A percentile compares a stretch with the other conserved stretches of the same genome.
These are phyloP conservation scores for Chrysanthemum seticuspe DNA, from an alignment of 129 eudicot species.

Conservation along the genomic window DNA sequence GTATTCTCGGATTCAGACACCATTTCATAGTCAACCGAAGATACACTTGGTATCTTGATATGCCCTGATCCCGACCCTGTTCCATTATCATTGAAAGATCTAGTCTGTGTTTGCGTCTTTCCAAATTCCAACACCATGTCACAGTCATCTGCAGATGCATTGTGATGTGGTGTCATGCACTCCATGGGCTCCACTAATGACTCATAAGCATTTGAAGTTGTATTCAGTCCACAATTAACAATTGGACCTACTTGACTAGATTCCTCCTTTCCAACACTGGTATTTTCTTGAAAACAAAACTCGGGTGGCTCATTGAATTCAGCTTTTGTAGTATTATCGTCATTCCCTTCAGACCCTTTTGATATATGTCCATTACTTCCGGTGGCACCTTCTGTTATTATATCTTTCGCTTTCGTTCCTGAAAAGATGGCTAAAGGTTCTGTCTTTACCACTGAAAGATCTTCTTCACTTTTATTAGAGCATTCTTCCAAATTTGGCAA, in stretches of 20 bases:
- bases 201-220: constrained; percentile 21
- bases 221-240: constrained; percentile 21
- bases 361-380: not conserved
- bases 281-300: constrained; percentile 23
- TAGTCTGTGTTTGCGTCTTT: not conserved
- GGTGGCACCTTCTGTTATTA: not conserved
- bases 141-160: not conserved
- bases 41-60: constrained; percentile 14
- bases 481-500: constrained; percentile 26
- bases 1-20: not conserved
- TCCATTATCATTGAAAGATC: constrained; percentile 12
- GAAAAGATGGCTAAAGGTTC: not conserved
- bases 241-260: constrained; percentile 11
- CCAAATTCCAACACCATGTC: constrained; percentile 1
- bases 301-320: not conserved
- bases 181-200: constrained; percentile 3
- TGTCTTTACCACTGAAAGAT: not conserved
- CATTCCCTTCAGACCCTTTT: constrained; percentile 5
- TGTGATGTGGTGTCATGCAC: not conserved
- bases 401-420: not conserved
- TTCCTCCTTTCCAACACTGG: constrained; percentile 18
- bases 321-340: constrained; percentile 11
- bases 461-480: not conserved
- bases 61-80: constrained; percentile 16
- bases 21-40: not conserved